Evolutionary conservation across 2,329 filamentous ascomycete genomes (phyloP), one percentile per base, ranked within the genome.

Genomic region (Metarhizium robertsii): DNA sequence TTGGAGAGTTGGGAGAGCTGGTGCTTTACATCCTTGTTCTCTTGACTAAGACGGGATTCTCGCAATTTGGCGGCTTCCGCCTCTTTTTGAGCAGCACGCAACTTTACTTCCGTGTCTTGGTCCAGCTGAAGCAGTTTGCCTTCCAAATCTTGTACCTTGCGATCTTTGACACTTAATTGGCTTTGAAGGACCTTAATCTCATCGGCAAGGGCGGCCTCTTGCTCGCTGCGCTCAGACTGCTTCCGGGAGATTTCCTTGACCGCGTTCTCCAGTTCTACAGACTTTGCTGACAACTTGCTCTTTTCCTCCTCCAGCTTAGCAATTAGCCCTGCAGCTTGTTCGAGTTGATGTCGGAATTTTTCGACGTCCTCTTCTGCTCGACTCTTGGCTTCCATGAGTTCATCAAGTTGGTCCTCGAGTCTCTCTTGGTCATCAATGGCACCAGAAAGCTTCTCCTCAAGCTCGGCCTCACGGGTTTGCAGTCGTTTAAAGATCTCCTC

Each of bases 401-500:
- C 86, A 67, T 99, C 94, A 2, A 99, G 78, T 67, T 99, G 91
- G 60, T 95, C 91, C 70, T 99, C 94, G 1, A 99, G 80, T 54
- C 86, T 86, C 67, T 97, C 92, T 68, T 97, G 92, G 63, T 99
- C 95, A 25, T 95, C 88, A 57, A 97, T 84, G 34, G 92, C 92
- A 43, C 89, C 92, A 42, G 90, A 83, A 32, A 99, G 80, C 73
- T 97, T 96, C 65, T 99, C 95, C 53, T 87, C 89, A 4, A 99
- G 80, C 67, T 99, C 92, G 11, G 85, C 80, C 71, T 99, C 94
- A n/a, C 94, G 87, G 53, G 86, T 76, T 67, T 96, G 94, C 25
- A 99, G 78, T n/a, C 95, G 84, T 67, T 92, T 95, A 77, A 97
- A 99, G 58, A 99, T 99, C 65, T 99, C 94, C 67, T 99, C 95